Percentiles rank a stretch among this genome's conserved stretches.
These are phyloP conservation scores for Linnemannia schmuckeri DNA, from an alignment of 192 early-diverging fungal species.

Conservation along the genomic window DNA sequence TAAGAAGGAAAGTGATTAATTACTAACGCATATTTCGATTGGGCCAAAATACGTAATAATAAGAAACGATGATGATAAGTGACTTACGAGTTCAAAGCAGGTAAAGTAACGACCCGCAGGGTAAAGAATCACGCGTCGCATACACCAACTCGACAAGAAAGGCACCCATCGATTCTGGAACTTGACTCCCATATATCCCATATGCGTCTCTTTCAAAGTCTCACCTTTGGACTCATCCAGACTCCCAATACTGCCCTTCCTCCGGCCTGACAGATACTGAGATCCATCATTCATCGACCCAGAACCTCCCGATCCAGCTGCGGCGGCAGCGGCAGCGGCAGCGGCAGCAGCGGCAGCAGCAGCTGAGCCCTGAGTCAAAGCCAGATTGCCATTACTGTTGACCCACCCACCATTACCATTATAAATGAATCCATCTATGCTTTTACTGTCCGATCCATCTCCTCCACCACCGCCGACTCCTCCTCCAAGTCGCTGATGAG, in stretches of 20 bases:
- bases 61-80: background rate
- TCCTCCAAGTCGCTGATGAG: background rate
- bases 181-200: constrained; percentile 62
- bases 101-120: constrained; percentile 61
- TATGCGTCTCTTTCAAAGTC: constrained; percentile 54
- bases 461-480: background rate
- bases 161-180: constrained; percentile 60
- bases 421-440: constrained; percentile 34
- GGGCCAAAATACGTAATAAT: background rate
- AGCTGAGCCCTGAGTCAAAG: background rate
- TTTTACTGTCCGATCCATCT: constrained; percentile 8
- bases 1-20: background rate
- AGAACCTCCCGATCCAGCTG: background rate
- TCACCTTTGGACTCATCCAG: constrained; percentile 18
- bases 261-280: constrained; percentile 25
- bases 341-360: background rate
- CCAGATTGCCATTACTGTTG: constrained; percentile 17
- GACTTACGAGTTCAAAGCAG: constrained; percentile 54
- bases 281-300: constrained; percentile 11
- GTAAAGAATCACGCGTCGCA: constrained; percentile 62
- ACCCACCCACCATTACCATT: constrained; percentile 17
- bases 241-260: constrained; percentile 27
- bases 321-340: background rate
- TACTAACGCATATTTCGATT: background rate
- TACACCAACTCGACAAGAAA: constrained; percentile 63